Evolutionary conservation across 2,329 filamentous ascomycete genomes (phyloP), one percentile per base, ranked within the genome.

Genomic region (Myotisia sp.): DNA sequence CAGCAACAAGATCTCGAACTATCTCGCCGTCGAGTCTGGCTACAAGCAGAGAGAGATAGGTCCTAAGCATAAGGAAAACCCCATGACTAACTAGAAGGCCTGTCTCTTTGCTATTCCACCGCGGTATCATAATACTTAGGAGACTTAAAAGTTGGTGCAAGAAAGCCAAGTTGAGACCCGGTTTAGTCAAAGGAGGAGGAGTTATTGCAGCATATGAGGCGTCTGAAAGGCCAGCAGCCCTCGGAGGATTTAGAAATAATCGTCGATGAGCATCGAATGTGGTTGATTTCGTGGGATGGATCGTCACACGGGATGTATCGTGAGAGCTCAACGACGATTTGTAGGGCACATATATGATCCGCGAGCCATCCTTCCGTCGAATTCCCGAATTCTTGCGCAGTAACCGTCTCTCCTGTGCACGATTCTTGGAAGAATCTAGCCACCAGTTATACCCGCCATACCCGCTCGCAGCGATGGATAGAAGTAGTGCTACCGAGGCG

Each of bases 241-340:
- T 70, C 3, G 86, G 86, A 1, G 87, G 86, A 49, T 92, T 90
- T 30, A 98, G 65, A 54, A 98, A 98, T 19, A 98, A 68, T 17
- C 92, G 71, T 19, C 90, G 74, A 60, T 98, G 90, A 4, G 90
- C 92, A 65, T 98, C 87, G 53, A 95, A 98, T 0, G 90, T 98
- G 22, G 87, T 79, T 13, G 76, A 74, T 53, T 94, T 94, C 18
- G 86, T 98, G 4, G 80, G 78, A 52, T 83, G 68, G 43, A 98
- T 94, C 37, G 80, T 79, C 30, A 98, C 87, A 56, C 92, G 92
- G 45, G 85, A 80, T 2, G 85, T 93, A 35, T 76, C 68, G n/a
- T 41, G 40, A 9, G 41, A 40, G 2, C 41, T 41, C 5, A 44
- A 37, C 9, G 39, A 40, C 21, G 41, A 44, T 56, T 83, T 84